Evolutionary conservation across 768 basidiomycete genomes (phyloP), one percentile per base, ranked within the genome.

Genomic region (Russula vinacea): DNA sequence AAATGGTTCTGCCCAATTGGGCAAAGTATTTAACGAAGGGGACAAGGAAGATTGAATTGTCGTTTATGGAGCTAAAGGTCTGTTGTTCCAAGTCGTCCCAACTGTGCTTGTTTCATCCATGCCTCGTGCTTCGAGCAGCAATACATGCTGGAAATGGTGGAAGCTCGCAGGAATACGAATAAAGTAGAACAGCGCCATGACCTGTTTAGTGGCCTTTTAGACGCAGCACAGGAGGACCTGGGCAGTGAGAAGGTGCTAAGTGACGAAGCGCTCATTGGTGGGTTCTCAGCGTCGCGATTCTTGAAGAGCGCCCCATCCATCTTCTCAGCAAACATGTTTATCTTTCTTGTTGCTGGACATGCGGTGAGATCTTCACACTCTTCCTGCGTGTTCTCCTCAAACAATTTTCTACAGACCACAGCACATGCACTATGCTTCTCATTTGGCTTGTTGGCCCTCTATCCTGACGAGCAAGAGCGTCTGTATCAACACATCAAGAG

Each of bases 1-100:
- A 77, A 54, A 52, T 81, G 1, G 50, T 77, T 6, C 56, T 81
- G 5, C 81, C 83, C 0, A 69, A 72, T 6, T 78, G 77, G 75
- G 75, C 74, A 6, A 73, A 79, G 67, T 72, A 72, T n/a, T 54
- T 78, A 33, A 78, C 79, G 0, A 64, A 75, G 47, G 67, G 69
- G 14, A 68, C 76, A 1, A 70, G 76, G 35, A 71, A 68, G 32
- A 67, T 76, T 9, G 70, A 70, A 22, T 60, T 73, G 47, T 80
- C 79, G 8, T 81, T 79, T 51, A 71, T 76, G 7, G 83, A 84
- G 68, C 60, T 84, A 16, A 69, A 75, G 62, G 82, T 81, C 54
- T 33, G 60, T 52, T 13, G 26, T 14, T 39, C n/a, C 56, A 29
- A 22, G n/a, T 14, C 19, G 4, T 56, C 10, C 29, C 3, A 19